Base-by-base conservation (phyloP, 306 rosid genomes). In the Corylus avellana region DNA sequence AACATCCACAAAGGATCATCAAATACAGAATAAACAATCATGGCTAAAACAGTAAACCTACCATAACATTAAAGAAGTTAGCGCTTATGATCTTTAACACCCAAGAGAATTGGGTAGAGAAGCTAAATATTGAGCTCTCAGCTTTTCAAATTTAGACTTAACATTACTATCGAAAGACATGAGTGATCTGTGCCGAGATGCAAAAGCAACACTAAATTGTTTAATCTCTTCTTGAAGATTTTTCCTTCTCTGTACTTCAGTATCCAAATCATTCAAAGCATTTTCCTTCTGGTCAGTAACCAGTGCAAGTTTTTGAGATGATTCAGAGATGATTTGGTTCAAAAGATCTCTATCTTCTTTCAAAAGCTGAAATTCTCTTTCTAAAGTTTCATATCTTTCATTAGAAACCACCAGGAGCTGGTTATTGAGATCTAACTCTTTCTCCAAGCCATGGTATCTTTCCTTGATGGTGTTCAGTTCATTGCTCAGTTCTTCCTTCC, bases 191-290 rank as follows among this genome's bases (percentile, higher is more conserved):
- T 95, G 92, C 77, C 94, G 87, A 76, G 51, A 62, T 39, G 91
- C 88, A 82, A 95, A 92, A 78, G 92, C 93, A 35, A 85, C 84
- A 81, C 83, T 62, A 67, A 95, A 90, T 79, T 87, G 90, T 78
- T 87, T 91, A 75, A 95, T 77, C 73, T 90, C 91, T 73, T 91
- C 91, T 84, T 90, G 94, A 61, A 95, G 82, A 78, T 86, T 89
- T 87, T 86, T 93, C 79, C 98, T 89, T 86, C 92, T 90, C 78
- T 79, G 89, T 13, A 84, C 79, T 86, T 95, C 94, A 46, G 56
- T 44, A 74, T 83, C 85, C 83, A 90, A 79, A 79, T 83, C 91
- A 86, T 88, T 89, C 90, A 90, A 67, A 46, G 79, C 88, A 84
- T 82, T 87, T 82, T 93, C 91, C 88, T 90, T 90, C 82, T 85